Percentiles rank a stretch among this genome's conserved stretches.
These are phyloP conservation scores for Epichloe festucae DNA, from an alignment of 2,329 filamentous ascomycete species.

Conservation along the genomic window DNA sequence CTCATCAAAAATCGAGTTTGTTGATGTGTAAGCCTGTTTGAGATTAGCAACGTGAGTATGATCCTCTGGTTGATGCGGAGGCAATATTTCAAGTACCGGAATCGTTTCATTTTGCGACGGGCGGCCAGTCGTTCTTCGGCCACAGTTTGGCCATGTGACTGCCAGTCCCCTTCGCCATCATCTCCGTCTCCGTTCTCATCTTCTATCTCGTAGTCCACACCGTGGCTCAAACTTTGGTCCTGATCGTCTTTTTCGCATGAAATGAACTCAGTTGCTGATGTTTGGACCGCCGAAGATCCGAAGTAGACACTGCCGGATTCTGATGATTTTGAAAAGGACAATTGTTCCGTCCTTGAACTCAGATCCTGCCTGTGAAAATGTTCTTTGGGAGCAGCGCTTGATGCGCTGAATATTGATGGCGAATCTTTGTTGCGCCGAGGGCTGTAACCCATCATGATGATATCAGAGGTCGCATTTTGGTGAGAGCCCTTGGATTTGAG, in stretches of 20 bases:
- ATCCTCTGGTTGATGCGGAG: not conserved
- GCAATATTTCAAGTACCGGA: slow-evolving; percentile 42
- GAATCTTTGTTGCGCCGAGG: not conserved
- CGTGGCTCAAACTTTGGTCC: slow-evolving; percentile 27
- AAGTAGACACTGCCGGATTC: not conserved
- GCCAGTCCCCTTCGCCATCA: slow-evolving; percentile 15
- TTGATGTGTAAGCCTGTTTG: slow-evolving; percentile 70
- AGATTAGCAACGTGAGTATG: slow-evolving; percentile 18
- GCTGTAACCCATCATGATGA: not conserved
- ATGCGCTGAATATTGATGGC: not conserved
- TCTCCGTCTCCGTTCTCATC: slow-evolving; percentile 44
- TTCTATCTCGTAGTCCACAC: slow-evolving; percentile 39
- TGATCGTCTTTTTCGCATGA: slow-evolving; percentile 26
- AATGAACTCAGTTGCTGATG: slow-evolving; percentile 18
- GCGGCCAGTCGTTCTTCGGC: slow-evolving; percentile 42
- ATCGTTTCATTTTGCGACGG: slow-evolving; percentile 63
- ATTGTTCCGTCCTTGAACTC: not conserved
- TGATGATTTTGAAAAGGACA: not conserved
- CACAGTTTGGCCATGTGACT: slow-evolving; percentile 35
- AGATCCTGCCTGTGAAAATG: not conserved
- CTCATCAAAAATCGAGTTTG: slow-evolving; percentile 97
- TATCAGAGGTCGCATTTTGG: not conserved
- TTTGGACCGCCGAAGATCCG: slow-evolving; percentile 8
- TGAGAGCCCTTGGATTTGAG: not conserved
- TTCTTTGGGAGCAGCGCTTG: not conserved